Conservation (phyloP, 2,329 filamentous ascomycete species). For the Thielaviopsis musarum region DNA sequence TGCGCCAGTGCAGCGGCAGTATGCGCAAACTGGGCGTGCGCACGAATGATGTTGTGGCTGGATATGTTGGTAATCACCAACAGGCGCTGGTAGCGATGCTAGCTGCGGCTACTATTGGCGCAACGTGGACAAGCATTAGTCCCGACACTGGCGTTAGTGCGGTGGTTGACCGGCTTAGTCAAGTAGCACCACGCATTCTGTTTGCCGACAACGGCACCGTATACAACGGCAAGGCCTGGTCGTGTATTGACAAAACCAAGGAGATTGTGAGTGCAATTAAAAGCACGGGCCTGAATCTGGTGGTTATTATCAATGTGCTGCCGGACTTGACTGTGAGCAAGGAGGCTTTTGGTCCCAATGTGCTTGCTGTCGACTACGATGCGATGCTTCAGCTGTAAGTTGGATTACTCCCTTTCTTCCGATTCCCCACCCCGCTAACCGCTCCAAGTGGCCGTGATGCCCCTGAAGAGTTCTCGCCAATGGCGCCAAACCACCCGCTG, state of each 20-base stretch:
- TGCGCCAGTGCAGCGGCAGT: conserved; percentile 54
- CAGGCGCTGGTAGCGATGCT: conserved; percentile 82
- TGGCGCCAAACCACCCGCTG: conserved; percentile 71
- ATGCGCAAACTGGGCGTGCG: conserved; percentile 49
- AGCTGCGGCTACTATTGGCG: conserved; percentile 64
- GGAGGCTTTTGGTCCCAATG: conserved; percentile 20
- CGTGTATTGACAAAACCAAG: conserved; percentile 60
- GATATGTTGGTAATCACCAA: conserved; percentile 77
- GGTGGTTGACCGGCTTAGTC: conserved; percentile 69
- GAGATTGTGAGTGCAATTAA: conserved; percentile 54
- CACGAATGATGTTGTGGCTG: conserved; percentile 40
- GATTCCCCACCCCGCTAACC: not conserved
- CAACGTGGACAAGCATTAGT: conserved; percentile 83
- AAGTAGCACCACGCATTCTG: conserved; percentile 68
- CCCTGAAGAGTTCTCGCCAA: conserved; percentile 51
- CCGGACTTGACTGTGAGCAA: conserved; percentile 22
- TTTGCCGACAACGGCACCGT: conserved; percentile 78
- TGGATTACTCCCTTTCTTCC: not conserved
- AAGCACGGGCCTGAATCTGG: conserved; percentile 42
- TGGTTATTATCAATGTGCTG: conserved; percentile 51
- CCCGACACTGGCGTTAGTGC: conserved; percentile 86
- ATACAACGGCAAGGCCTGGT: conserved; percentile 83
- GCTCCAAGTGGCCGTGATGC: conserved; percentile 22
- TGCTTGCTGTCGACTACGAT: conserved; percentile 28
- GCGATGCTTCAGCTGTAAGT: conserved; percentile 16